A percentile compares a stretch with the other conserved stretches of the same genome.
These are phyloP conservation scores for Boletus coccyginus DNA, from an alignment of 768 basidiomycete genomes.

Conservation along the genomic window DNA sequence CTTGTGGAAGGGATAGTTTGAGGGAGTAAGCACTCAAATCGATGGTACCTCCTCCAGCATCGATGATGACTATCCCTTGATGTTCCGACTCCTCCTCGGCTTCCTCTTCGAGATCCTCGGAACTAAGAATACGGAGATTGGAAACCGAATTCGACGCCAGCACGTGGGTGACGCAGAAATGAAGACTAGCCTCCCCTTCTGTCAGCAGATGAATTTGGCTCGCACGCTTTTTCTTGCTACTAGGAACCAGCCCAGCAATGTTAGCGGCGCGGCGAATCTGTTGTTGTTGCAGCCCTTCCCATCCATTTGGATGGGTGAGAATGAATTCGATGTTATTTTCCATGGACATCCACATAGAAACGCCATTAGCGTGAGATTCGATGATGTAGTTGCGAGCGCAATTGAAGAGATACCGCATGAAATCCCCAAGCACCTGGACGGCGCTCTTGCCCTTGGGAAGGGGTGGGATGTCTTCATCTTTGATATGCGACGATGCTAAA, in stretches of 20 bases:
- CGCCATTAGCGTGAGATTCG: conserved; percentile 28
- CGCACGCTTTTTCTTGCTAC: conserved; percentile 5
- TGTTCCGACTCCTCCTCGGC: conserved; percentile 23
- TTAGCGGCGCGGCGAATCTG: conserved; percentile 27
- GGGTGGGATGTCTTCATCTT: conserved; percentile 19
- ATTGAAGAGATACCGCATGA: conserved; percentile 27
- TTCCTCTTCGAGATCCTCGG: not conserved
- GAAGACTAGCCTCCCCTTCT: conserved; percentile 27
- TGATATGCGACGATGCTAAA: conserved; percentile 22
- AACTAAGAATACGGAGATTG: not conserved
- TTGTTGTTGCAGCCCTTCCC: conserved; percentile 31
- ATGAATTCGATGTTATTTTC: conserved; percentile 22
- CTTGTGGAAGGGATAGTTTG: conserved; percentile 15
- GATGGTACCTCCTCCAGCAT: conserved; percentile 42
- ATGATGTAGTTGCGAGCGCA: conserved; percentile 23
- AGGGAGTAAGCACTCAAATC: conserved; percentile 38
- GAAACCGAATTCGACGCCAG: conserved; percentile 32
- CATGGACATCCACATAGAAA: conserved; percentile 23
- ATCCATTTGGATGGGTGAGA: conserved; percentile 31
- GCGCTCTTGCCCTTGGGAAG: conserved; percentile 23
- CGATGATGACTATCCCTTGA: conserved; percentile 40
- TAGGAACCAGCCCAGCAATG: conserved; percentile 22
- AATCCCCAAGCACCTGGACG: conserved; percentile 24
- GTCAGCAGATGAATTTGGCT: conserved; percentile 24
- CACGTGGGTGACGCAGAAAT: conserved; percentile 42